Evolutionary conservation across 257 asterid species (phyloP).

Genomic region (Anisodus tanguticus): DNA sequence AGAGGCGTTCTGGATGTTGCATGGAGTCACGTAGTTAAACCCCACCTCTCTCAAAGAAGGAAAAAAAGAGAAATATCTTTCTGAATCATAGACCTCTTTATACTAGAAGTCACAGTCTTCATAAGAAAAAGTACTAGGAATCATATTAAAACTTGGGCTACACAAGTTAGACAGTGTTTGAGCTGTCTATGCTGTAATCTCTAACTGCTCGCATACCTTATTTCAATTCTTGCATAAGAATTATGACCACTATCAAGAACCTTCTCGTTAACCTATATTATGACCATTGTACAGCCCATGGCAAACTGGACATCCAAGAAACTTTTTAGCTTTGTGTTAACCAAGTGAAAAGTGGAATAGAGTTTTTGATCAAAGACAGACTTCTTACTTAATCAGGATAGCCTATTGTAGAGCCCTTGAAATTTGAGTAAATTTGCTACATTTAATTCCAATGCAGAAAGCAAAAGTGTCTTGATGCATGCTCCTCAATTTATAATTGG

Average conservation of each 20-base stretch:
- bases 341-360: constrained; percentile 17
- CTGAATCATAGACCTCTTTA: background rate
- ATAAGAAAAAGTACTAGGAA: background rate
- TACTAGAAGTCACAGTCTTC: constrained; percentile 21
- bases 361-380: background rate
- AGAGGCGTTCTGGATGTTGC: background rate
- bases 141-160: background rate
- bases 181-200: background rate
- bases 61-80: background rate
- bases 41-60: constrained; percentile 6
- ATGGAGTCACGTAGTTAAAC: background rate
- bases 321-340: constrained; percentile 1
- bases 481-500: constrained; percentile 10
- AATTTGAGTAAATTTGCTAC: constrained; percentile 9
- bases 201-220: background rate
- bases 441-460: background rate
- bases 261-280: background rate
- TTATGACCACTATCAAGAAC: background rate
- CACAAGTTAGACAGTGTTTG: background rate
- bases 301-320: background rate
- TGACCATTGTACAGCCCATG: constrained; percentile 1
- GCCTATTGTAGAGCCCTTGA: background rate
- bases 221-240: background rate
- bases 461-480: background rate
- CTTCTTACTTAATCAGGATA: background rate